These are phyloP conservation scores for Porcisia deanei DNA, from an alignment of 208 protist genomes.

Conservation along the genomic window DNA sequence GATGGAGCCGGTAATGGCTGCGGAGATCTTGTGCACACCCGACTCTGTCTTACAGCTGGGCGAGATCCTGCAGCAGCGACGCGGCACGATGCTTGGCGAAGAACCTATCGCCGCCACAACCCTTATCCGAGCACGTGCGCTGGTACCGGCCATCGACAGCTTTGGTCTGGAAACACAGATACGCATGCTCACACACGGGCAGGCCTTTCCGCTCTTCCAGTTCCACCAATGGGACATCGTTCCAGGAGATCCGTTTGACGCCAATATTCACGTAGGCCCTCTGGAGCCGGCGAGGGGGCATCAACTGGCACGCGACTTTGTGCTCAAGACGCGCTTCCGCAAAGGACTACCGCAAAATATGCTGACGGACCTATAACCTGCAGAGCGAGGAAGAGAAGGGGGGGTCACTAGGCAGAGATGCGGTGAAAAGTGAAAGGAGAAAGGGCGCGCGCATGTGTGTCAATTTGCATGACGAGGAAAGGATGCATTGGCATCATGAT, in stretches of 20 bases:
- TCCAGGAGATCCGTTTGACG: constrained; percentile 98
- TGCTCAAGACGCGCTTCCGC: constrained; percentile 98
- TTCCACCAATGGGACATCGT: constrained; percentile 99
- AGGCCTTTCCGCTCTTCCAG: constrained; percentile 91
- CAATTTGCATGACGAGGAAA: neutral
- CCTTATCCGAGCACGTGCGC: constrained; percentile 92
- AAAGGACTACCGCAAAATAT: constrained; percentile 92
- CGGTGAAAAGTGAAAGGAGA: neutral
- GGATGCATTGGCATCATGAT: neutral
- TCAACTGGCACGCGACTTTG: constrained; percentile 98
- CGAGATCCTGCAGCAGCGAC: constrained; percentile 87
- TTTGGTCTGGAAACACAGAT: constrained; percentile 99
- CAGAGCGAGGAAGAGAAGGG: no score
- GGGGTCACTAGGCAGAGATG: neutral
- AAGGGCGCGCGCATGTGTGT: neutral
- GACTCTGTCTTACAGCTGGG: constrained; percentile 86
- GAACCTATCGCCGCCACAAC: constrained; percentile 97
- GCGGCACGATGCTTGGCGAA: constrained; percentile 93
- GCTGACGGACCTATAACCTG: constrained; percentile 49
- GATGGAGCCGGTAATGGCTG: constrained; percentile 97
- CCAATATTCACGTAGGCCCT: constrained; percentile 93
- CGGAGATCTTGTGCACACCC: constrained; percentile 93
- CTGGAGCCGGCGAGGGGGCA: constrained; percentile 93
- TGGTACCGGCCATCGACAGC: constrained; percentile 98
- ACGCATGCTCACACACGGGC: constrained; percentile 95